Conservation (phyloP, 2,329 filamentous ascomycete genomes). For the Sordariomycetes sp. region DNA sequence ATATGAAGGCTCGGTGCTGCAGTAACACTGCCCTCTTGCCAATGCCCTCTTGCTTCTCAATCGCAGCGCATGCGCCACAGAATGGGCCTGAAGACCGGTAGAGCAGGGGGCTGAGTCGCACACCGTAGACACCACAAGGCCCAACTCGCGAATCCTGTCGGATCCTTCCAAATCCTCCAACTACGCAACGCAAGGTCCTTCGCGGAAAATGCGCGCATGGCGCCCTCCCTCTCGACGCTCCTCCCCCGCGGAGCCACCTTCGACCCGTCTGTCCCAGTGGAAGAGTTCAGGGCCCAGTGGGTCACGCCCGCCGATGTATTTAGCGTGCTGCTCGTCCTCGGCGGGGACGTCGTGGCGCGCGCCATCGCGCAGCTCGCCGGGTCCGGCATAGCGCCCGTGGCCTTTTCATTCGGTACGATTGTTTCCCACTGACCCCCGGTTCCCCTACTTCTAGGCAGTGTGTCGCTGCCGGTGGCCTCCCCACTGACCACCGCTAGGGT, state of each 20-base stretch:
- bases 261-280: neutral
- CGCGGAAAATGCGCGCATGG: too few relatives aligned
- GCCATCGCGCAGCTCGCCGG: constrained; percentile 18
- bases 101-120: too few relatives aligned
- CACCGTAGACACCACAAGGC: too few relatives aligned
- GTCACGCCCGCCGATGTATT: constrained; percentile 11
- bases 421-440: neutral
- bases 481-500: constrained; percentile 8
- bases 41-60: too few relatives aligned
- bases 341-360: constrained; percentile 17
- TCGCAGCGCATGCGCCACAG: too few relatives aligned
- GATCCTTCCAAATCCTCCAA: too few relatives aligned
- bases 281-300: constrained; percentile 3
- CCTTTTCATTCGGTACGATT: constrained; percentile 15
- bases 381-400: constrained; percentile 12
- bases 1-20: too few relatives aligned
- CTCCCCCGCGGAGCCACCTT: neutral
- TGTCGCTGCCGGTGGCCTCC: neutral
- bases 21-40: too few relatives aligned
- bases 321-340: constrained; percentile 18
- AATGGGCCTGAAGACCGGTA: too few relatives aligned
- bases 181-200: too few relatives aligned
- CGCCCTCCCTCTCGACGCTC: too few relatives aligned
- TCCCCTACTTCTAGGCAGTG: neutral
- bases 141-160: too few relatives aligned